Evolutionary conservation across 1,284 basidiomycete genomes (phyloP).

Genomic region (Moesziomyces antarcticus): DNA sequence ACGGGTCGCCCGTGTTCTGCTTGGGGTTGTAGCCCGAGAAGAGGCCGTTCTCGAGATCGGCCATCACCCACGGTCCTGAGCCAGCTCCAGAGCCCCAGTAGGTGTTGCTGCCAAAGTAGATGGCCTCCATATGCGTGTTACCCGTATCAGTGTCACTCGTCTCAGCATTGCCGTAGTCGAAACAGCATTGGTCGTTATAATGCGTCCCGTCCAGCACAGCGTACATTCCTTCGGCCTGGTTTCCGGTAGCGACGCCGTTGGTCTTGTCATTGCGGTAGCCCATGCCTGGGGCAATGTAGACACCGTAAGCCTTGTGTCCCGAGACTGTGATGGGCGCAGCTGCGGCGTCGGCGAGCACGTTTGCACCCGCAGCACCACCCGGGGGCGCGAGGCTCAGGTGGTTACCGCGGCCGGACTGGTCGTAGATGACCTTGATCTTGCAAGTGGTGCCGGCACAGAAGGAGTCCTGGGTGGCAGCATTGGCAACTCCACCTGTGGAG

Average conservation of each 20-base stretch:
- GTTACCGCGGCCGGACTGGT: slow-evolving; percentile 24
- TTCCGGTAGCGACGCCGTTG: slow-evolving; percentile 35
- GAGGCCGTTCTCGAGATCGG: slow-evolving; percentile 25
- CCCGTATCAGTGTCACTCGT: slow-evolving; percentile 21
- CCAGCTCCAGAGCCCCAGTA: slow-evolving; percentile 26
- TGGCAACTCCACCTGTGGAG: slow-evolving; percentile 16
- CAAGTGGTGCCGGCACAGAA: slow-evolving; percentile 23
- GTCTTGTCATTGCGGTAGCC: slow-evolving; percentile 36
- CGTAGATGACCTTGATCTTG: slow-evolving; percentile 27
- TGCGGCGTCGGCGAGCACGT: slow-evolving; percentile 10
- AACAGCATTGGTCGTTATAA: slow-evolving; percentile 24
- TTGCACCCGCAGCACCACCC: slow-evolving; percentile 14
- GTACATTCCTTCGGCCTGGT: slow-evolving; percentile 29
- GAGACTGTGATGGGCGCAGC: slow-evolving; percentile 16
- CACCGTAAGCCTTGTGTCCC: slow-evolving; percentile 31
- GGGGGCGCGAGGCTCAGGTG: slow-evolving; percentile 20
- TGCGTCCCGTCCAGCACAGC: slow-evolving; percentile 19
- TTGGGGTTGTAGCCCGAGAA: slow-evolving; percentile 19
- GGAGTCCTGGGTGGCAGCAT: slow-evolving; percentile 23
- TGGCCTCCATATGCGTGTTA: slow-evolving; percentile 20
- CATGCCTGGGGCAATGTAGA: slow-evolving; percentile 13
- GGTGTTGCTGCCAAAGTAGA: slow-evolving; percentile 31
- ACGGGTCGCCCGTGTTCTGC: slow-evolving; percentile 14
- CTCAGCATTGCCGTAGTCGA: slow-evolving; percentile 40
- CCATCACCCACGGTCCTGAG: slow-evolving; percentile 24